Percentiles rank a stretch among this genome's conserved stretches.
Evolutionary conservation across 768 basidiomycete species (phyloP).

Genomic region (Cytidiella melzeri): DNA sequence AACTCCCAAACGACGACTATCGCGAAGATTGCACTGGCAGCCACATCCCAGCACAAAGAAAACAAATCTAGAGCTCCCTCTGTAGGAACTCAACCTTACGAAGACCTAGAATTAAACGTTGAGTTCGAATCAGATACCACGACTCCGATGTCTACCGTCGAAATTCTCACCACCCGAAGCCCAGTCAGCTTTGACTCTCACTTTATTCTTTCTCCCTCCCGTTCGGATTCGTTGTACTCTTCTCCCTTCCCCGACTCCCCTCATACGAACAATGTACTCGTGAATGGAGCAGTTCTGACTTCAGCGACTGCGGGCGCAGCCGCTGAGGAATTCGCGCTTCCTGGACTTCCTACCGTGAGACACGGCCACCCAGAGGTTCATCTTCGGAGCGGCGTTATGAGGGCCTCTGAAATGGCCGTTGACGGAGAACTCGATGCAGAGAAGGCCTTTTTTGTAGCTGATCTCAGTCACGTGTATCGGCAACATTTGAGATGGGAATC

Average conservation of each 20-base stretch:
- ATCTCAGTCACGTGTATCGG: constrained; percentile 79
- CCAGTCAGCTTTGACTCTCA: constrained; percentile 26
- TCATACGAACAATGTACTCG: constrained; percentile 17
- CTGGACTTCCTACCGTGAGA: constrained; percentile 59
- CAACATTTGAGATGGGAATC: constrained; percentile 81
- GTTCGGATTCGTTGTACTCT: constrained; percentile 15
- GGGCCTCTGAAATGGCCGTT: constrained; percentile 45
- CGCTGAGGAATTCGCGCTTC: constrained; percentile 44
- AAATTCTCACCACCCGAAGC: constrained; percentile 36
- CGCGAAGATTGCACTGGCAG: not conserved
- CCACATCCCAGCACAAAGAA: not conserved
- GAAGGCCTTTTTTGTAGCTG: constrained; percentile 94
- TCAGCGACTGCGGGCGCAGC: constrained; percentile 10
- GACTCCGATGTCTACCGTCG: constrained; percentile 48
- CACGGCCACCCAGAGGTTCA: constrained; percentile 69
- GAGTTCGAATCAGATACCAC: constrained; percentile 16
- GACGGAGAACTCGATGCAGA: constrained; percentile 69
- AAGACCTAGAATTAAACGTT: constrained; percentile 19
- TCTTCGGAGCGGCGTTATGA: constrained; percentile 71
- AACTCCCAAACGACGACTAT: constrained; percentile 1
- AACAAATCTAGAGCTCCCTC: constrained; percentile 7
- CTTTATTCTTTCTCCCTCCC: constrained; percentile 16
- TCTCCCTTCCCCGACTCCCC: constrained; percentile 18
- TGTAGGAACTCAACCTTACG: constrained; percentile 11
- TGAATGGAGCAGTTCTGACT: constrained; percentile 12